A percentile compares a stretch with the other conserved stretches of the same genome.
Conservation (phyloP, 345 rosid genomes). For the Geranium rotundifolium region DNA sequence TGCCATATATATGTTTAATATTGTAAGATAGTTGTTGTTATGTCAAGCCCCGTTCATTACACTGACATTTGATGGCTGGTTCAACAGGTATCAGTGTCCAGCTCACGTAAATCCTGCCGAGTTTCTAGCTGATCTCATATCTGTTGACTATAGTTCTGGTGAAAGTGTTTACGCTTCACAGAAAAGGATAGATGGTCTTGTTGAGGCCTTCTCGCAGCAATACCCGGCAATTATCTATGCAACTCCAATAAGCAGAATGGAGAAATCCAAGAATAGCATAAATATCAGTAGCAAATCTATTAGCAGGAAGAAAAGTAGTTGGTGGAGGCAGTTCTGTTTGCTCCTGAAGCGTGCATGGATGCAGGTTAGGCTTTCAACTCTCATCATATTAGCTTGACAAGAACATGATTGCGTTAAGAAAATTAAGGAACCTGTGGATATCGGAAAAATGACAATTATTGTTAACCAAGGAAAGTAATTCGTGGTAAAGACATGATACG, state of each 20-base stretch:
- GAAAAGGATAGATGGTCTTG: slow-evolving; percentile 83
- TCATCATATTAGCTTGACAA: not conserved
- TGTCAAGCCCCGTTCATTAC: not conserved
- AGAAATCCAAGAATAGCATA: slow-evolving; percentile 21
- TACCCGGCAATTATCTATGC: slow-evolving; percentile 49
- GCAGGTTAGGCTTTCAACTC: slow-evolving; percentile 48
- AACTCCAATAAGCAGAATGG: slow-evolving; percentile 41
- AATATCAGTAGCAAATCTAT: slow-evolving; percentile 24
- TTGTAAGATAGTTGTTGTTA: not conserved
- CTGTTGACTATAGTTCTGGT: slow-evolving; percentile 76
- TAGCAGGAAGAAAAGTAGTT: slow-evolving; percentile 43
- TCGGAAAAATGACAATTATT: no score
- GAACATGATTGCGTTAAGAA: not conserved
- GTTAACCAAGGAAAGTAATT: no score
- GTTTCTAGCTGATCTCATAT: slow-evolving; percentile 95
- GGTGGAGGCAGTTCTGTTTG: slow-evolving; percentile 88
- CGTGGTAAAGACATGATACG: no score
- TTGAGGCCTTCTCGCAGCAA: slow-evolving; percentile 64
- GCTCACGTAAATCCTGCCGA: slow-evolving; percentile 94
- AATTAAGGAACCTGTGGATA: no score
- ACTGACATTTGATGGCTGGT: slow-evolving; percentile 11
- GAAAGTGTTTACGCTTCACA: slow-evolving; percentile 65
- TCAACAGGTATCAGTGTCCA: slow-evolving; percentile 68
- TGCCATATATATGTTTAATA: not conserved
- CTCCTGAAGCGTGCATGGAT: slow-evolving; percentile 90